Evolutionary conservation across 257 asterid species (phyloP).

Genomic region (Capsicum chinense): DNA sequence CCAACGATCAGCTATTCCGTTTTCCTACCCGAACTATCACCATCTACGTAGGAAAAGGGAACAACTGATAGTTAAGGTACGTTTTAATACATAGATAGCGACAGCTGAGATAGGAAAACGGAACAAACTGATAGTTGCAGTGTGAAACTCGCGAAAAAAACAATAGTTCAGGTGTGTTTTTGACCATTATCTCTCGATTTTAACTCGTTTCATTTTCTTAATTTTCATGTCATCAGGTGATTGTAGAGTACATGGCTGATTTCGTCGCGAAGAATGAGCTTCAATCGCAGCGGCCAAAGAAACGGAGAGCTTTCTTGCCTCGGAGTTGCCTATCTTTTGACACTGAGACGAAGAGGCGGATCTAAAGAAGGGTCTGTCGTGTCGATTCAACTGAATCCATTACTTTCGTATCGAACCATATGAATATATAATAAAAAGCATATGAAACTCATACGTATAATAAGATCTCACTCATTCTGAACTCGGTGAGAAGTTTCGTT

Average conservation of each 20-base stretch:
- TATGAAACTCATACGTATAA: neutral
- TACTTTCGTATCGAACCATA: neutral
- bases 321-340: constrained; percentile 56
- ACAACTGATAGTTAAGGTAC: neutral
- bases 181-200: neutral
- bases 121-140: neutral
- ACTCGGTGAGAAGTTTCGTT: neutral
- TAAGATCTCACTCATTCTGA: neutral
- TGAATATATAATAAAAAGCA: neutral
- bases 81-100: neutral
- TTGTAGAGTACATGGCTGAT: constrained; percentile 69
- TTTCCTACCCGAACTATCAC: neutral
- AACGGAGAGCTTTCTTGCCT: constrained; percentile 51
- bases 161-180: neutral
- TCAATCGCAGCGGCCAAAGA: constrained; percentile 39
- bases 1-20: neutral
- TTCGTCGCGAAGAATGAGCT: constrained; percentile 49
- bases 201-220: constrained; percentile 29
- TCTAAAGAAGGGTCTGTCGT: neutral
- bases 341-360: constrained; percentile 29
- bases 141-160: neutral
- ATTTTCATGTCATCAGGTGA: constrained; percentile 47
- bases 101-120: neutral
- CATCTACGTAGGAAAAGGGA: neutral
- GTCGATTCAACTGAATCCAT: neutral